phyloP scores from a whole-genome alignment of 192 early-diverging fungal genomes.

The Backusella luteola region DNA sequence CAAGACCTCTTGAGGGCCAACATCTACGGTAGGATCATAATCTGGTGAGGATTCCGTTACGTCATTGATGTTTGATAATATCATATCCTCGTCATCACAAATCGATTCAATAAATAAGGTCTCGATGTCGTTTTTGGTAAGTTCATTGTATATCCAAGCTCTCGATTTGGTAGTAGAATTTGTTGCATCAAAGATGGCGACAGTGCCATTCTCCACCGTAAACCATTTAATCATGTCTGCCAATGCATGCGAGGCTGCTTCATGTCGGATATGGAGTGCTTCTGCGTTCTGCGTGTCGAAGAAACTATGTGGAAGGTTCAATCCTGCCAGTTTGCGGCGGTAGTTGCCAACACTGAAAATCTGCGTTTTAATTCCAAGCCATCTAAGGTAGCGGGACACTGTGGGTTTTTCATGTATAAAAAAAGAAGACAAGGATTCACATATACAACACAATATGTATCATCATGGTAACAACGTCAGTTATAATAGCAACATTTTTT shows the following conservation, averaged over 20 bases:
- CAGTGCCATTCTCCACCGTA: slow-evolving; percentile 71
- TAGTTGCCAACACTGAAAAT: slow-evolving; percentile 99
- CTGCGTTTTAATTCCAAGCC: slow-evolving; percentile 90
- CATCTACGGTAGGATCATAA: slow-evolving; percentile 84
- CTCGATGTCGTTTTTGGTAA: slow-evolving; percentile 72
- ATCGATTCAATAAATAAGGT: slow-evolving; percentile 95
- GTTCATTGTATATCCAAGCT: slow-evolving; percentile 66
- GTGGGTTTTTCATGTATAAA: not conserved
- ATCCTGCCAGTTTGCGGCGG: slow-evolving; percentile 81
- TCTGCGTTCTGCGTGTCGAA: slow-evolving; percentile 85
- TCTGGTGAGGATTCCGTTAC: slow-evolving; percentile 90
- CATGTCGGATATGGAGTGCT: slow-evolving; percentile 66
- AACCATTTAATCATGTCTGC: slow-evolving; percentile 93
- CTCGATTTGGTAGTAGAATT: slow-evolving; percentile 86
- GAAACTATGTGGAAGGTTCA: slow-evolving; percentile 75
- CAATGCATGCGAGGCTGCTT: slow-evolving; percentile 84
- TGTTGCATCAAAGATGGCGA: slow-evolving; percentile 95
- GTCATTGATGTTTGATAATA: slow-evolving; percentile 88
- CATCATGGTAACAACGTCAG: not conserved
- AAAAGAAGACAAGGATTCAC: not conserved
- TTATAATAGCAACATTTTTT: not conserved
- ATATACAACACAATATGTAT: not conserved
- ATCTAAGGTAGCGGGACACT: slow-evolving; percentile 91
- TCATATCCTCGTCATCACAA: slow-evolving; percentile 83
- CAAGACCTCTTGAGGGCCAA: slow-evolving; percentile 48